Evolutionary conservation across 2,329 filamentous ascomycete species (phyloP), one percentile per base, ranked within the genome.

Genomic region (Sporothrix sp.): DNA sequence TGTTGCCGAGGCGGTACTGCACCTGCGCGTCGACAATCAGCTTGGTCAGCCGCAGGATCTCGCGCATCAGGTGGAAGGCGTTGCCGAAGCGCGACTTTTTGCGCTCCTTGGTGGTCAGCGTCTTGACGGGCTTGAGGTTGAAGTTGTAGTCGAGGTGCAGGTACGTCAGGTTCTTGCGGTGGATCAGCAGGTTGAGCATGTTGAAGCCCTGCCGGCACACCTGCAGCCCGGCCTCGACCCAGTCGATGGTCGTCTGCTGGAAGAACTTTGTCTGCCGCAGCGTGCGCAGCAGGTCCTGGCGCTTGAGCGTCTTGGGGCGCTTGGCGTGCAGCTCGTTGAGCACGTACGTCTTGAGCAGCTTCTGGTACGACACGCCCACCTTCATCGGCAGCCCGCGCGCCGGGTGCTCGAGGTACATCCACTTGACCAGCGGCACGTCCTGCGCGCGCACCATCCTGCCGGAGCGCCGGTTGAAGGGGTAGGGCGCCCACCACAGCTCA

Each of bases 21-120:
- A 98, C 94, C 66, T 98, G 94, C 3, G 93, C 91, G 67, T 98
- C 93, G 38, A 98, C 93, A 62, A 98, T 97, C 57, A 98, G 78
- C 70, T 98, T 98, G 0, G 93, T 98, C 58, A 98, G 66, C 43
- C 94, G 85, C 50, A 98, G 69, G 54, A 98, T 98, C 69, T 98
- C 93, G 65, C 93, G 85, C 93, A 98, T 98, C 52, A 98, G 70
- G 68, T 98, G 93, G 75, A 98, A 98, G 18, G 93, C 94, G 64
- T 98, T 98, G 73, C 93, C 93, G 59, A 98, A 98, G 56, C 93
- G 85, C 27, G 91, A 97, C 78, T 98, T 98, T 75, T 98, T 98
- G 60, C 93, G 85, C 73, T 98, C 93, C 68, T 98, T 98, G 28
- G 93, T 98, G 0, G 93, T 98, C 59, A 98, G 69, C 0, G 93